phyloP scores from a whole-genome alignment of 306 rosid species.

The Cucumis melo region DNA sequence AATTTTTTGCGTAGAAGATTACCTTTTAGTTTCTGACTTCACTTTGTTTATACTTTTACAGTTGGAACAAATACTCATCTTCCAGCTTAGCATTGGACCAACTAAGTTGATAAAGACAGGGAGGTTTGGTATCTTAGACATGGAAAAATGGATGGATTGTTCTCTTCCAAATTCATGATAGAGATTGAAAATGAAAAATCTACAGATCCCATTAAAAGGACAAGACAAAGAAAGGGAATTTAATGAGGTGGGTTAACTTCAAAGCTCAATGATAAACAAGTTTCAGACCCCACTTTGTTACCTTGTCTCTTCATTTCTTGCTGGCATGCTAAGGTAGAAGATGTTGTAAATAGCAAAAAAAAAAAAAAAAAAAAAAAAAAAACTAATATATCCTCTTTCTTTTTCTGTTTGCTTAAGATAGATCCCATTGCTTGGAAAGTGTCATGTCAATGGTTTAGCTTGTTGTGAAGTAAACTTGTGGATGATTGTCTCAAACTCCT shows the following conservation, averaged over 20 bases:
- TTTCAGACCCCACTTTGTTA: constrained; percentile 3
- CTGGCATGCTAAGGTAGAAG: not conserved
- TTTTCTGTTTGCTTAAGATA: not conserved
- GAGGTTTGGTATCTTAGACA: not conserved
- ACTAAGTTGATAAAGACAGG: not conserved
- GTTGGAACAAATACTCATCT: not conserved
- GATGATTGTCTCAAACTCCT: not conserved
- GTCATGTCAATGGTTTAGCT: not conserved
- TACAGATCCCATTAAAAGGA: not conserved
- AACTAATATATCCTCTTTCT: not conserved
- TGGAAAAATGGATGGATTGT: not conserved
- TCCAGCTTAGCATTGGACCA: not conserved
- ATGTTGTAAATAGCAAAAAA: not conserved
- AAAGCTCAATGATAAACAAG: not conserved
- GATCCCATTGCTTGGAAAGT: not conserved
- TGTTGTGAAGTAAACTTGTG: not conserved
- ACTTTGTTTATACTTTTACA: not conserved
- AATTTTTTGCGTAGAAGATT: not conserved
- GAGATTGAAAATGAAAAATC: not conserved
- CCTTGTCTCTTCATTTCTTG: constrained; percentile 3
- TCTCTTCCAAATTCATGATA: not conserved
- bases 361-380: not conserved
- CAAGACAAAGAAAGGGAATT: not conserved
- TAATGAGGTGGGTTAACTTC: constrained; percentile 8
- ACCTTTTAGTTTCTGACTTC: not conserved